Percentiles rank a stretch among this genome's conserved stretches.
phyloP scores from a whole-genome alignment of 2,329 filamentous ascomycete species.

The Fusarium neocosmosporiellum region DNA sequence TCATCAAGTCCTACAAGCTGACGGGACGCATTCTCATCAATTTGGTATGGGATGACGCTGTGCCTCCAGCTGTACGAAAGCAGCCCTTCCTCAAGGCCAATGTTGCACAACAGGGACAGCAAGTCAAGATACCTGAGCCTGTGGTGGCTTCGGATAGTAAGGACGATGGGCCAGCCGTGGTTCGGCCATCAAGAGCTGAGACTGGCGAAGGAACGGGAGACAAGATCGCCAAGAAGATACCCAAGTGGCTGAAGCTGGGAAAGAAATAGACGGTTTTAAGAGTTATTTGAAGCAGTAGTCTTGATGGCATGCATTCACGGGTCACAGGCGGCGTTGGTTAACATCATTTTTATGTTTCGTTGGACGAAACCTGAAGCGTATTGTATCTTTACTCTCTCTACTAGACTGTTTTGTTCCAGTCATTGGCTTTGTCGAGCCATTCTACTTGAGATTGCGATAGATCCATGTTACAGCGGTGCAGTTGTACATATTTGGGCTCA shows the following conservation, averaged over 20 bases:
- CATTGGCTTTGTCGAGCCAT: background rate
- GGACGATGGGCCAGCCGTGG: slow-evolving; percentile 34
- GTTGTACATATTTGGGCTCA: background rate
- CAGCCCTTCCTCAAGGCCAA: slow-evolving; percentile 68
- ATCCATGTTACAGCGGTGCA: background rate
- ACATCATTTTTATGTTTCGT: background rate
- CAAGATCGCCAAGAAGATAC: slow-evolving; percentile 78
- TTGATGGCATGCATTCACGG: slow-evolving; percentile 9
- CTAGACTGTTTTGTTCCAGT: background rate
- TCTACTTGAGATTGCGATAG: background rate
- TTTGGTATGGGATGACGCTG: slow-evolving; percentile 77
- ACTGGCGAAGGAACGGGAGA: slow-evolving; percentile 53
- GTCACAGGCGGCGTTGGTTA: slow-evolving; percentile 29
- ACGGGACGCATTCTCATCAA: slow-evolving; percentile 78
- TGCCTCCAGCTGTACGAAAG: slow-evolving; percentile 65
- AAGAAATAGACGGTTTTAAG: slow-evolving; percentile 66
- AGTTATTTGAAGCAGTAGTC: background rate
- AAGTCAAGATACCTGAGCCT: slow-evolving; percentile 73
- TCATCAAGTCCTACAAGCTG: slow-evolving; percentile 81
- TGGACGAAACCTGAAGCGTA: background rate
- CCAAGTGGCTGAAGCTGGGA: slow-evolving; percentile 80
- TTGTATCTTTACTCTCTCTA: background rate
- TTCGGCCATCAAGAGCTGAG: slow-evolving; percentile 46
- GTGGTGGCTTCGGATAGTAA: slow-evolving; percentile 56
- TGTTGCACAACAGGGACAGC: slow-evolving; percentile 71